Evolutionary conservation across 306 rosid genomes (phyloP), one percentile per base, ranked within the genome.

Genomic region (Cucurbita moschata): DNA sequence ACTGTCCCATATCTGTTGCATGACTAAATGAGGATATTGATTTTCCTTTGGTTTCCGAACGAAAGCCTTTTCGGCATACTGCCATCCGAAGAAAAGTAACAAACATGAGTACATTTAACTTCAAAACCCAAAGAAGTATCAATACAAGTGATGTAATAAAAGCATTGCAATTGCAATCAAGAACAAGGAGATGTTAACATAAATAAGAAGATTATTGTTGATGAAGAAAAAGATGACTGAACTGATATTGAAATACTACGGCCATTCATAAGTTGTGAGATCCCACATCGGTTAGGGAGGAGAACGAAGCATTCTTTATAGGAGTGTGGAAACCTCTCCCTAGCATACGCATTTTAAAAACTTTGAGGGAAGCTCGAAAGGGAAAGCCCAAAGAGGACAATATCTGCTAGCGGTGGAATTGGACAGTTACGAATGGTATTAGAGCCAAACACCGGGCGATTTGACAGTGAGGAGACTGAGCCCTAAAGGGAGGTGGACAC

Each of bases 1-100:
- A 58, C 89, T 92, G 77, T 91, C 99, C 97, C 96, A 91, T 57
- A 95, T 86, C 78, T 89, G 97, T 72, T 83, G 99, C 38, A 96
- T 91, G 77, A 91, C 86, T 71, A 88, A 55, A 69, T 85, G 83
- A 55, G 79, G 86, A 81, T 85, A 87, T 60, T 94, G 97, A 69
- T 77, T 84, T 75, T 95, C 97, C 82, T 87, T 95, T 6, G 88
- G 91, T 82, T 74, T 95, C 76, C 89, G 90, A 63, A 88, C 91
- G 74, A 91, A 95, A 81, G 86, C 78, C 86, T 95, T 95, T 74
- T 95, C 99, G 11, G 97, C 99, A 74, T 95, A 95, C 99, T 94
- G 89, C 55, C 77, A 81, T 65, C n/a, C 37, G 74, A 58, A 80
- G 42, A 68, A 42, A 39, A 75, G 38, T 14, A 40, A 72, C 23